Conservation (phyloP, 169 alveolate genomes). For the Neospora caninum region DNA sequence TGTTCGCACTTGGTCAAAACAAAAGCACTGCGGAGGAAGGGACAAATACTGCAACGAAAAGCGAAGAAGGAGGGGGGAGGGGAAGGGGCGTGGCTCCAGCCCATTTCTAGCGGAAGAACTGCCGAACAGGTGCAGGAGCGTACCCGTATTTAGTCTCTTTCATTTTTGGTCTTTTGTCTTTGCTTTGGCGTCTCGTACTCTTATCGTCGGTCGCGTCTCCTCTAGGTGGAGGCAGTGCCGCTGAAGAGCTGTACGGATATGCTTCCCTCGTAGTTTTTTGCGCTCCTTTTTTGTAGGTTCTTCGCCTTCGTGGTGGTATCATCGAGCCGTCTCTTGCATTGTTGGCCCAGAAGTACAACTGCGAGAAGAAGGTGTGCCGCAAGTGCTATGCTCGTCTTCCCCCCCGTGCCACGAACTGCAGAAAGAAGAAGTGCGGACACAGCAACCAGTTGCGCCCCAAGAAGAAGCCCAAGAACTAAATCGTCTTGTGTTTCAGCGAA, state of each 20-base stretch:
- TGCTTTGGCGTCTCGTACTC: not conserved
- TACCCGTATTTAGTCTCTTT: no score
- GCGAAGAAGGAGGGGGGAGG: no score
- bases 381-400: conserved; percentile 99
- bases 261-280: not conserved
- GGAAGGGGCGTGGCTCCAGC: no score
- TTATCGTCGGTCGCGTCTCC: no score
- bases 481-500: not conserved
- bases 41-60: no score
- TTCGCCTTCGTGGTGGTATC: conserved; percentile 99
- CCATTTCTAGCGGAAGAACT: no score
- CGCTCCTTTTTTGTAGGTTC: conserved; percentile 79
- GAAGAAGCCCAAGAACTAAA: conserved; percentile 94
- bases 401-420: conserved; percentile 99
- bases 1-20: no score
- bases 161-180: no score
- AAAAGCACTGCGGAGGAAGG: no score
- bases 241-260: not conserved
- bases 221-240: not conserved
- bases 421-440: conserved; percentile 99
- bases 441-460: conserved; percentile 98
- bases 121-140: no score
- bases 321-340: conserved; percentile 98
- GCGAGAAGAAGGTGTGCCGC: conserved; percentile 96
- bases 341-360: conserved; percentile 98